Conservation (phyloP, 2,329 filamentous ascomycete species). For the Sordariomycetes sp. region DNA sequence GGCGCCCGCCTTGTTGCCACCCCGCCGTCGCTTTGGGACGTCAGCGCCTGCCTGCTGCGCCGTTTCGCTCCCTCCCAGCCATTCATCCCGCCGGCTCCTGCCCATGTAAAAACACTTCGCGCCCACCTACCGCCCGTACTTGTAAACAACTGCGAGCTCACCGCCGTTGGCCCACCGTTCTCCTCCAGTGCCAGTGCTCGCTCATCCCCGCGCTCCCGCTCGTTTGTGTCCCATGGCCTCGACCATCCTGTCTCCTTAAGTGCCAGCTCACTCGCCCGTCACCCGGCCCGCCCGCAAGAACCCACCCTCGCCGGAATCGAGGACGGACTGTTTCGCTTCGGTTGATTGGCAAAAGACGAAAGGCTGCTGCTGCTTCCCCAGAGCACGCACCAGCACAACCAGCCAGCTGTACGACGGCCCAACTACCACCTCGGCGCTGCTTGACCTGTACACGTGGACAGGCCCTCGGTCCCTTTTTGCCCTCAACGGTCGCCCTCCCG, state of each 20-base stretch:
- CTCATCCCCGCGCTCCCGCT: neutral
- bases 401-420: constrained; percentile 1
- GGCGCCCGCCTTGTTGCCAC: neutral
- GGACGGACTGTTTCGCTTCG: too few relatives aligned
- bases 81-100: neutral
- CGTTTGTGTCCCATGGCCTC: too few relatives aligned
- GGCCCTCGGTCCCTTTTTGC: neutral
- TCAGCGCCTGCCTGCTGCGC: neutral
- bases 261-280: too few relatives aligned
- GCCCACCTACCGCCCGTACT: neutral
- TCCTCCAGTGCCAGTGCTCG: neutral
- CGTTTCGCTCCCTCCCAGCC: neutral
- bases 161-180: too few relatives aligned
- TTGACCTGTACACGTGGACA: constrained; percentile 5
- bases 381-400: neutral
- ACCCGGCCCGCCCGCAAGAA: too few relatives aligned
- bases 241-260: too few relatives aligned
- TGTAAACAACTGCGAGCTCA: neutral
- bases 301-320: too few relatives aligned
- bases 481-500: neutral
- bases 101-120: constrained; percentile 1
- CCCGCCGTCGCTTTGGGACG: neutral
- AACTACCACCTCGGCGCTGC: neutral
- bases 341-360: neutral
- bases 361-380: neutral